Evolutionary conservation across 1,284 basidiomycete genomes (phyloP), one percentile per base, ranked within the genome.

Genomic region (Sanghuangporus weigelae): DNA sequence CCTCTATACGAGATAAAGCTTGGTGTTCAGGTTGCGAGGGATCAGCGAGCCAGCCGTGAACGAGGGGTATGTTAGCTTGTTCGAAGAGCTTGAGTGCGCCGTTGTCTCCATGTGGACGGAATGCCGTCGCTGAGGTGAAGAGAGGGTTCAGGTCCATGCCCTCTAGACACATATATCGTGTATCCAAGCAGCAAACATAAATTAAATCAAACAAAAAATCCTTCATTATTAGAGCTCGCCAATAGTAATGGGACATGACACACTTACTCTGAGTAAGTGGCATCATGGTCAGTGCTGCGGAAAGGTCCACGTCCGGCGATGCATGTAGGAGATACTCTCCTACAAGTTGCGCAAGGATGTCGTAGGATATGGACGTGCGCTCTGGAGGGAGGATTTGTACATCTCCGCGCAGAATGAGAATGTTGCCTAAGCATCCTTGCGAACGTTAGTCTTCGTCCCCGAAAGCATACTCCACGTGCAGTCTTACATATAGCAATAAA

Each of bases 41-140:
- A 69, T 96, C 92, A 7, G 89, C 89, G n/a, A 96, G 80, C 95
- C 95, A 96, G 0, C 95, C 95, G 68, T 96, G 94, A 0, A 95
- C 85, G 55, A 96, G 85, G 12, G 84, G 78, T 54, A 96, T 91
- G 7, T 86, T 85, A 0, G 87, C 90, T 57, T 92, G 84, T n/a
- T 87, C 78, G 72, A 97, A 97, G 3, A 96, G 82, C 59, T 89
- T 85, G 38, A 96, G 81, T 72, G 92, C 94, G 7, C 89, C 90
- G 0, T 80, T 81, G 23, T 78, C 77, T 0, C 81, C 81, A 1
- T 81, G 81, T 0, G 89, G 85, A 12, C 83, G 78, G 72, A 95
- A 95, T 0, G 83, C 81, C 2, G 83, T 83, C 3, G 85, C 72
- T 7, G 80, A 80, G 0, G 86, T 89, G 73, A 95, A 95, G 1